A percentile compares a stretch with the other conserved stretches of the same genome.
Evolutionary conservation across 1,139 yeast species (phyloP).

Genomic region (Meyerozyma carpophila): DNA sequence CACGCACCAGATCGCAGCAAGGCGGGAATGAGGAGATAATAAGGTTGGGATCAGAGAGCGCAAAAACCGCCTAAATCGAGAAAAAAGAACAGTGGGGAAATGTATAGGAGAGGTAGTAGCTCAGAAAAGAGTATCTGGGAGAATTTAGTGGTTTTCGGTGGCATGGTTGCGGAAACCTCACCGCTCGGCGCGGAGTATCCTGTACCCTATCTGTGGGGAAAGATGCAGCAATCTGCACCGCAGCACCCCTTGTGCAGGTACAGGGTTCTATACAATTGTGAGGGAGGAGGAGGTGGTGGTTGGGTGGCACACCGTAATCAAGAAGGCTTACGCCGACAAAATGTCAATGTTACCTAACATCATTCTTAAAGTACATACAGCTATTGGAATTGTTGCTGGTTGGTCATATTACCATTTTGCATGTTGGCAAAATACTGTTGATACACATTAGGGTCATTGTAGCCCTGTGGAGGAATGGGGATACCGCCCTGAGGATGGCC

Average conservation of each 20-base stretch:
- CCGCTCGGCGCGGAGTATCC: slow-evolving; percentile 1
- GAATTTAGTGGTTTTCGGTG: too few relatives aligned
- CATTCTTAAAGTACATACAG: slow-evolving; percentile 1
- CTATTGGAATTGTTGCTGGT: slow-evolving; percentile 1
- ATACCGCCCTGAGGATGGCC: slow-evolving; percentile 35
- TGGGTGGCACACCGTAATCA: not conserved
- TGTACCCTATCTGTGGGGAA: not conserved
- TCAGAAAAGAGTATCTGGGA: too few relatives aligned
- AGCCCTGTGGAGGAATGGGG: slow-evolving; percentile 44
- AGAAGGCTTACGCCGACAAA: too few relatives aligned
- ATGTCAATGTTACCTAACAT: not conserved
- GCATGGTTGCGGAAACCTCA: too few relatives aligned
- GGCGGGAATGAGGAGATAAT: not conserved
- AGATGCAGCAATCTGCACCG: slow-evolving; percentile 1
- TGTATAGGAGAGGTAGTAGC: not conserved
- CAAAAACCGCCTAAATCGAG: too few relatives aligned
- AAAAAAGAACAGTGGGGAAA: not conserved
- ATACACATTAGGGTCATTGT: slow-evolving; percentile 42
- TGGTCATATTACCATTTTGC: slow-evolving; percentile 36
- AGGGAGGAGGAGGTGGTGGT: not conserved
- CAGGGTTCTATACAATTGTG: not conserved
- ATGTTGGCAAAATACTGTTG: slow-evolving; percentile 58
- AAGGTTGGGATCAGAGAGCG: not conserved
- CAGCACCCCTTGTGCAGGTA: not conserved
- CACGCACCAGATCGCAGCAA: not conserved